Conservation (phyloP, 2,329 filamentous ascomycete genomes). For the Xylogone sp. region DNA sequence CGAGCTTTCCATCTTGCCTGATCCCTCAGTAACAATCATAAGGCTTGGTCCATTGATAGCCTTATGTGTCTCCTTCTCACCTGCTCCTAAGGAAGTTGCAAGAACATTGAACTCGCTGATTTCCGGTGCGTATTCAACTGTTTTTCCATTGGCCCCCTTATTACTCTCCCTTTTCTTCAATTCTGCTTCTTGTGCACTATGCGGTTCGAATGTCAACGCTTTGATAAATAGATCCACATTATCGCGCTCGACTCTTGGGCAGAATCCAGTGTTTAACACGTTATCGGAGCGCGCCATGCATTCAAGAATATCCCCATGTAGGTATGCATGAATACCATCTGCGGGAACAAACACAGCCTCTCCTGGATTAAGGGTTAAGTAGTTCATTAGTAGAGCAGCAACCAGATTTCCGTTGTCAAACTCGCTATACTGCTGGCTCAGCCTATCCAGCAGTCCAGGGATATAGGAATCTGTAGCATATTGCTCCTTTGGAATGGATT, state of each 20-base stretch:
- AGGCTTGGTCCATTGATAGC: slow-evolving; percentile 58
- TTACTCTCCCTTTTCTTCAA: slow-evolving; percentile 46
- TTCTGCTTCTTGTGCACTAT: slow-evolving; percentile 52
- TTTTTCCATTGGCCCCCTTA: slow-evolving; percentile 55
- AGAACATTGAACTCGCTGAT: slow-evolving; percentile 72
- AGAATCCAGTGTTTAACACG: slow-evolving; percentile 73
- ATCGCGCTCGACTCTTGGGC: slow-evolving; percentile 61
- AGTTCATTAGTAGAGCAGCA: slow-evolving; percentile 73
- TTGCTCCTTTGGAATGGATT: slow-evolving; percentile 39
- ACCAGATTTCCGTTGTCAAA: slow-evolving; percentile 65
- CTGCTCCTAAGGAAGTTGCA: slow-evolving; percentile 49
- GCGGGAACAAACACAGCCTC: slow-evolving; percentile 93
- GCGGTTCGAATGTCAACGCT: slow-evolving; percentile 60
- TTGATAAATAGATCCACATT: slow-evolving; percentile 60
- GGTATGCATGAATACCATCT: slow-evolving; percentile 93
- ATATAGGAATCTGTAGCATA: slow-evolving; percentile 55
- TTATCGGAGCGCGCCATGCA: slow-evolving; percentile 99
- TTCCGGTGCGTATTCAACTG: slow-evolving; percentile 60
- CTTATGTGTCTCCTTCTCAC: slow-evolving; percentile 55
- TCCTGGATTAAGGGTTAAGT: slow-evolving; percentile 59
- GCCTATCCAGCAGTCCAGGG: slow-evolving; percentile 57
- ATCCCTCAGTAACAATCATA: slow-evolving; percentile 57
- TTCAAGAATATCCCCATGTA: slow-evolving; percentile 90
- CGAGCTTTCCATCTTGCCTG: slow-evolving; percentile 51
- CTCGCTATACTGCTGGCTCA: slow-evolving; percentile 60